Evolutionary conservation across 192 early-diverging fungal genomes (phyloP), one percentile per base, ranked within the genome.

Genomic region (Spinellus fusiger): DNA sequence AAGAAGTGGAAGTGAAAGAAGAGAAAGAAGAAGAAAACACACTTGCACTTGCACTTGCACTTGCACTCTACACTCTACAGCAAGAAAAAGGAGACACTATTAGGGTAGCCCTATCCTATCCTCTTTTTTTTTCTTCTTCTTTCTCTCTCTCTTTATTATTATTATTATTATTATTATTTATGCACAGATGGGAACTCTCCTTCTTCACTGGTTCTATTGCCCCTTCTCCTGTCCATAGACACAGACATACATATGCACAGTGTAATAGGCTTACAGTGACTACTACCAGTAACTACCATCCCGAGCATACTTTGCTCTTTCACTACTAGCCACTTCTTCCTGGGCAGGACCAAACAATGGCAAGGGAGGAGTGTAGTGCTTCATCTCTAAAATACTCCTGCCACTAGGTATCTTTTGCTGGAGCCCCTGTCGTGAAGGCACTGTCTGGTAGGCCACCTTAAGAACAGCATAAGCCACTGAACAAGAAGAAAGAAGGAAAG

Each of bases 391-490:
- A 7, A 78, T 64, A 31, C 73, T 70, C 34, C 82, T 69, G 25
- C 82, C 82, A 54, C 74, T 71, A 22, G 82, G 82, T 56, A 81
- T 78, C 59, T 81, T 53, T 13, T 59, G 63, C 38, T 78, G 69
- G 6, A 84, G 54, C 13, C 76, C 80, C 34, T 74, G 67, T 23
- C 73, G 65, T 0, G 61, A 54, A 15, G 80, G 82, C 0, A 84
- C 70, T n/a, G 61, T 59, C 49, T 81, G 67, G 60, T 74, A 84
- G 23, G 82, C 32, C 23, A 73, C 64, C 77, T 78, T 35, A 27
- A 54, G 28, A 50, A 18, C 18, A n/a, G n/a, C 12, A 33, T 34
- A 10, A 62, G 49, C 9, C 28, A 16, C 8, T n/a, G 22, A 38
- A 32, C 13, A 56, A 54, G n/a, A n/a, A n/a, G n/a, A 56, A 13